Conservation (phyloP, 1,139 yeast species). For the Hyphopichia fennica region DNA sequence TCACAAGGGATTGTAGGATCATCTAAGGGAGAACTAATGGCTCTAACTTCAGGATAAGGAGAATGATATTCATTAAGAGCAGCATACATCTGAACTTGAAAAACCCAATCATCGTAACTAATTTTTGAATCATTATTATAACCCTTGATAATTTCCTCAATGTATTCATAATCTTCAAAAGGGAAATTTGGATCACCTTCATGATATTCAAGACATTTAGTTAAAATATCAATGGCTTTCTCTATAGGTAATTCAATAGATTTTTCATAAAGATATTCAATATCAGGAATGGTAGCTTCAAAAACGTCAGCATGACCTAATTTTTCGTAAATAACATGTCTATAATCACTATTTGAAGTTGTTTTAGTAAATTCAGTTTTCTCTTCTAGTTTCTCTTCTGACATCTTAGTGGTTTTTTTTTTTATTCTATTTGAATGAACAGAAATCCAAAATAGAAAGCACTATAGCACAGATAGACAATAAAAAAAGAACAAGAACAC, state of each 20-base stretch:
- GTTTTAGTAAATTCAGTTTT: neutral
- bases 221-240: conserved; percentile 19
- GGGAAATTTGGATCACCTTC: conserved; percentile 26
- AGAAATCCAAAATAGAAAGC: no score
- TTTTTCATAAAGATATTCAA: conserved; percentile 12
- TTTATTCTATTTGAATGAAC: no score
- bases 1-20: conserved; percentile 51
- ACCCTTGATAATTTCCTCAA: conserved; percentile 6
- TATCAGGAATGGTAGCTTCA: conserved; percentile 5
- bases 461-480: no score
- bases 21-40: conserved; percentile 54
- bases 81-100: conserved; percentile 33
- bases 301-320: conserved; percentile 8
- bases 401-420: no score
- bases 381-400: neutral
- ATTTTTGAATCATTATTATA: conserved; percentile 8
- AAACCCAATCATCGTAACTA: conserved; percentile 15
- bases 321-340: conserved; percentile 6
- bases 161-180: conserved; percentile 10
- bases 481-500: no score
- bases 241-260: conserved; percentile 13
- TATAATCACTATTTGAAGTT: conserved; percentile 1
- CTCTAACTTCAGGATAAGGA: conserved; percentile 65
- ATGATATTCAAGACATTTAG: conserved; percentile 16
- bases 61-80: conserved; percentile 49